Evolutionary conservation across 2,329 filamentous ascomycete genomes (phyloP).

Genomic region (Polychaeton citri): DNA sequence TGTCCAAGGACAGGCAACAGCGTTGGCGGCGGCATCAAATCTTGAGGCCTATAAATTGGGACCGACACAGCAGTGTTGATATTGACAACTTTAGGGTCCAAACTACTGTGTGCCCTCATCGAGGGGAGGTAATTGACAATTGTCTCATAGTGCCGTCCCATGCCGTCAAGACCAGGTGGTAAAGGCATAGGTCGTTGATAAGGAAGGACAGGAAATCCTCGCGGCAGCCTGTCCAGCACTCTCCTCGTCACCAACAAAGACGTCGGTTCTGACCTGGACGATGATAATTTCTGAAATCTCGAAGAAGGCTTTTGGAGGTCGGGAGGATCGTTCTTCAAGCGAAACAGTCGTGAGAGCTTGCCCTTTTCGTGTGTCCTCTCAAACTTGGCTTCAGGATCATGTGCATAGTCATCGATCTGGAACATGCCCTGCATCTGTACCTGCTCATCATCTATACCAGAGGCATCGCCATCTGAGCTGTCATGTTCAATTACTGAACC

Average conservation of each 20-base stretch:
- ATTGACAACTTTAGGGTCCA: not conserved
- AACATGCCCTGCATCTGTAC: conserved; percentile 6
- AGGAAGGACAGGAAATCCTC: not conserved
- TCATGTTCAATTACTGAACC: too few species aligned
- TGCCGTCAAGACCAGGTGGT: not conserved
- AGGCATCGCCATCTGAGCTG: not conserved
- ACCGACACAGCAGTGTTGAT: not conserved
- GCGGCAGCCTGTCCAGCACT: not conserved
- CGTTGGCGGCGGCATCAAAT: not conserved
- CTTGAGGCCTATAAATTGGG: not conserved
- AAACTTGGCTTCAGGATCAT: conserved; percentile 3
- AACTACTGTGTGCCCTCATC: not conserved
- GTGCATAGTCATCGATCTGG: conserved; percentile 11
- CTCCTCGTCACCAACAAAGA: not conserved
- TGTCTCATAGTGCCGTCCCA: not conserved
- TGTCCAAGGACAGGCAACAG: not conserved
- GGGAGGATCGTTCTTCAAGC: not conserved
- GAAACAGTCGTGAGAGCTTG: not conserved
- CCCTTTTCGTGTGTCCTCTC: not conserved
- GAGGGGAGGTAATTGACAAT: not conserved
- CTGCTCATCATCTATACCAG: conserved; percentile 2
- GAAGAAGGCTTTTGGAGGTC: not conserved
- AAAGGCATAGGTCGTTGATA: not conserved
- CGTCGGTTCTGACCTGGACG: not conserved
- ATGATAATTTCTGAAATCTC: not conserved